Evolutionary conservation across 805 yeast species (phyloP).

Genomic region (Schwanniomyces vanrijiae): DNA sequence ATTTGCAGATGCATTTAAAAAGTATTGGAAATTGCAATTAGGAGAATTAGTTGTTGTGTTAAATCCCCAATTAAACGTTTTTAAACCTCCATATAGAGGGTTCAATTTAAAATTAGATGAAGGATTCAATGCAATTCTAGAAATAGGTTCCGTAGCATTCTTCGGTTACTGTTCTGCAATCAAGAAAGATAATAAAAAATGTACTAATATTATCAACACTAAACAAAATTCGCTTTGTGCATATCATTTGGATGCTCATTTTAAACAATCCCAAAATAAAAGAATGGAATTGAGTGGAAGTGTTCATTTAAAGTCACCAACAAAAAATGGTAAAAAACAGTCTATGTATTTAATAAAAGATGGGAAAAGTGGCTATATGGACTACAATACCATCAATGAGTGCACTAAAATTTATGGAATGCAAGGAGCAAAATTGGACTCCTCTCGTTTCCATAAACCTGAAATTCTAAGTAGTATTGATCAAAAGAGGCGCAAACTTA

Average conservation of each 20-base stretch:
- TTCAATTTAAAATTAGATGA: conserved; percentile 60
- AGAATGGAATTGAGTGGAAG: conserved; percentile 77
- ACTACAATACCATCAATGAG: conserved; percentile 20
- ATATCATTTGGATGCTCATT: conserved; percentile 63
- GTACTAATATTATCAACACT: conserved; percentile 62
- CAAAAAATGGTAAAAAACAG: conserved; percentile 24
- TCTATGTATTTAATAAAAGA: conserved; percentile 39
- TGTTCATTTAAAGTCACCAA: conserved; percentile 57
- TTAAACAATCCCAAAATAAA: conserved; percentile 52
- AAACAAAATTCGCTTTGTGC: conserved; percentile 60
- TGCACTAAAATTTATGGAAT: conserved; percentile 19
- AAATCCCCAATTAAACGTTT: conserved; percentile 54
- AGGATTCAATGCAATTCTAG: conserved; percentile 55
- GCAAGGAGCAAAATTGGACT: conserved; percentile 14
- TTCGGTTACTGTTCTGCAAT: conserved; percentile 64
- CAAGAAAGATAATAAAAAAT: conserved; percentile 48
- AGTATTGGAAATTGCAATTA: conserved; percentile 67
- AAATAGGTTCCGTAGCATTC: conserved; percentile 69
- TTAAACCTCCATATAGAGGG: conserved; percentile 15
- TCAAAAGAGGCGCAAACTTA: conserved; percentile 31
- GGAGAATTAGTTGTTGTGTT: conserved; percentile 76
- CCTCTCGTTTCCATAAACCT: conserved; percentile 48
- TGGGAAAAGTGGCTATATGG: conserved; percentile 12
- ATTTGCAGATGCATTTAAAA: conserved; percentile 65
- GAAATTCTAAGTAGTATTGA: conserved; percentile 37